phyloP scores from a whole-genome alignment of 225 moss, liverwort and hornwort species.

The Marchantia paleacea region DNA sequence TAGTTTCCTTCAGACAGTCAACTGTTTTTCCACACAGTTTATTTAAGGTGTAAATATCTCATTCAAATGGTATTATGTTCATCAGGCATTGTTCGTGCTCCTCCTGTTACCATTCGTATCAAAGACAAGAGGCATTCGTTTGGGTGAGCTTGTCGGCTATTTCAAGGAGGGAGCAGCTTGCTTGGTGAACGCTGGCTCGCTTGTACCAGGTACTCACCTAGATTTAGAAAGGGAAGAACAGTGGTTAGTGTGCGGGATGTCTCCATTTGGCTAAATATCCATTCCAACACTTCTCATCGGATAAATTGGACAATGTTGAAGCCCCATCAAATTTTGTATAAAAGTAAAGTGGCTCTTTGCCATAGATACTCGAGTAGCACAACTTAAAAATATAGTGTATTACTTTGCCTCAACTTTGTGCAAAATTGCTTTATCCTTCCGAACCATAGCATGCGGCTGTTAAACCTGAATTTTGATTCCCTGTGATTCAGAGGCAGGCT shows the following conservation, averaged over 20 bases:
- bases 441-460: neutral
- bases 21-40: neutral
- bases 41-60: neutral
- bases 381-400: no score
- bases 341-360: neutral
- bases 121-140: constrained; percentile 61
- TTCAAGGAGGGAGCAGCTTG: constrained; percentile 68
- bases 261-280: neutral
- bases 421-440: neutral
- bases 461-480: neutral
- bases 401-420: neutral
- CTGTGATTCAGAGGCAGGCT: neutral
- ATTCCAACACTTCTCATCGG: neutral
- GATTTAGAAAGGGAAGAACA: neutral
- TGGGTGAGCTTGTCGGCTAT: constrained; percentile 56
- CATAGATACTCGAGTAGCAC: neutral
- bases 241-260: neutral
- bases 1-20: no score
- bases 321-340: neutral
- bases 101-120: constrained; percentile 72
- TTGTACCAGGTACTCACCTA: constrained; percentile 28
- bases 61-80: constrained; percentile 6
- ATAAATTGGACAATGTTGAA: neutral
- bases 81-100: constrained; percentile 75
- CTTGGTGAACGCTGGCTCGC: constrained; percentile 66